Evolutionary conservation across 169 alveolate genomes (phyloP), one percentile per base, ranked within the genome.

Genomic region (Nephromyces sp.): DNA sequence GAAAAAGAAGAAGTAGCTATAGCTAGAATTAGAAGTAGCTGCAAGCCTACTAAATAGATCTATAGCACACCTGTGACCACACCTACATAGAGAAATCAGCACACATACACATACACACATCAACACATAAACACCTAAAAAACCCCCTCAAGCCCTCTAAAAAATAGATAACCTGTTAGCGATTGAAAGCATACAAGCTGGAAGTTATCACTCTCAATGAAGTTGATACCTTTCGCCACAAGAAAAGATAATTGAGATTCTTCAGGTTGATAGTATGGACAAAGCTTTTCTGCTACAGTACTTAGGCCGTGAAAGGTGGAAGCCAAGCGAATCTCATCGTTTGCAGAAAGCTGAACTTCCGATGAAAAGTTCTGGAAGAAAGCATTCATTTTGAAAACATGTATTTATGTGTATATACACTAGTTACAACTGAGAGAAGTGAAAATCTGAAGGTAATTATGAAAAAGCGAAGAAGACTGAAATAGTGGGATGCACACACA

Each of bases 231-330:
- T 68, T 78, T 75, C 52, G 79, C 69, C 63, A 77, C 78, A 53
- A 81, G 68, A 63, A 68, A 86, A 66, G 70, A 65, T 34, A 61
- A 62, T 33, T 78, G 76, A 70, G 63, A 72, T 1, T 61, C 68
- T 61, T 74, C 74, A 66, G 73, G 61, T 32, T 74, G 71, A 35
- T 75, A 74, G 53, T 79, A 63, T 15, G 90, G 94, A 22, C 95
- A 89, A 32, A 93, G 82, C 66, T 92, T 89, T 30, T 91, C 88
- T 28, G 98, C 91, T 22, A 93, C 93, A 24, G 96, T 91, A 25
- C 94, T 89, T 68, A 93, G 81, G 25, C 98, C 96, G 81, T 93
- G 98, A 61, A 93, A 88, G 65, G 97, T 93, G 63, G 97, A 92
- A 8, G 98, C 98, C 51, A 93, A 81, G 43, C 97, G 78, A 68